Percentiles rank a stretch among this genome's conserved stretches.
Conservation (phyloP, 2,329 filamentous ascomycete genomes). For the Epichloe coenophiala region DNA sequence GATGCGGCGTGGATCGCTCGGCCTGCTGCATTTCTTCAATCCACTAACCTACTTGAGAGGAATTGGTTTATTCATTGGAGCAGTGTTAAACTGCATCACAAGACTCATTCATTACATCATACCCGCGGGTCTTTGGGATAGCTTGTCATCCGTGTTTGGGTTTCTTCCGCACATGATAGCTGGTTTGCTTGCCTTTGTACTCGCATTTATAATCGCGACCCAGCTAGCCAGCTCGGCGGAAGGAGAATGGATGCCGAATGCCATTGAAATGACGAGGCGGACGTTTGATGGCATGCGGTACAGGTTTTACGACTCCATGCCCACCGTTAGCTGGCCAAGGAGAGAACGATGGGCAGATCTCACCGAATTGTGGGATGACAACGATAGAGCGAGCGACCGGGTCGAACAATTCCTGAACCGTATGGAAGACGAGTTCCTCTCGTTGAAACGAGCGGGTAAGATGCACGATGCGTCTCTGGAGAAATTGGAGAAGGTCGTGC, state of each 20-base stretch:
- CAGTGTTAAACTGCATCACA: conserved; percentile 10
- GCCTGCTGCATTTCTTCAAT: conserved; percentile 16
- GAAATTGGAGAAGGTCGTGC: conserved; percentile 36
- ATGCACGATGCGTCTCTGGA: conserved; percentile 25
- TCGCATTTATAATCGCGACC: conserved; percentile 4
- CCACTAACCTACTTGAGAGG: conserved; percentile 19
- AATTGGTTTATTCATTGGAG: conserved; percentile 12
- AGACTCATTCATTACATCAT: conserved; percentile 6
- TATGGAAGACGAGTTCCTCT: conserved; percentile 17
- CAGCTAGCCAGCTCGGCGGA: conserved; percentile 1
- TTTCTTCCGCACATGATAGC: conserved; percentile 4
- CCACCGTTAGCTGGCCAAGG: conserved; percentile 16
- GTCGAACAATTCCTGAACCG: conserved; percentile 13
- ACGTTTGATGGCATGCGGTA: conserved; percentile 5
- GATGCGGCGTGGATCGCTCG: neutral
- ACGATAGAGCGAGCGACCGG: conserved; percentile 9
- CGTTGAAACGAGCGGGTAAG: conserved; percentile 16
- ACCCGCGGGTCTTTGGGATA: conserved; percentile 4
- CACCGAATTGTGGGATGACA: conserved; percentile 8
- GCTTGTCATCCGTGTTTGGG: conserved; percentile 5
- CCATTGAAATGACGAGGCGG: conserved; percentile 1
- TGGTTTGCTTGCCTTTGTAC: conserved; percentile 3
- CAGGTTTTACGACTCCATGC: conserved; percentile 12
- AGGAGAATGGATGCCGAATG: conserved; percentile 4
- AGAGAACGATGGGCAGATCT: conserved; percentile 10